Percentiles rank a stretch among this genome's conserved stretches.
Conservation (phyloP, 2,329 filamentous ascomycete species). For the Alternaria angustiovoidea region DNA sequence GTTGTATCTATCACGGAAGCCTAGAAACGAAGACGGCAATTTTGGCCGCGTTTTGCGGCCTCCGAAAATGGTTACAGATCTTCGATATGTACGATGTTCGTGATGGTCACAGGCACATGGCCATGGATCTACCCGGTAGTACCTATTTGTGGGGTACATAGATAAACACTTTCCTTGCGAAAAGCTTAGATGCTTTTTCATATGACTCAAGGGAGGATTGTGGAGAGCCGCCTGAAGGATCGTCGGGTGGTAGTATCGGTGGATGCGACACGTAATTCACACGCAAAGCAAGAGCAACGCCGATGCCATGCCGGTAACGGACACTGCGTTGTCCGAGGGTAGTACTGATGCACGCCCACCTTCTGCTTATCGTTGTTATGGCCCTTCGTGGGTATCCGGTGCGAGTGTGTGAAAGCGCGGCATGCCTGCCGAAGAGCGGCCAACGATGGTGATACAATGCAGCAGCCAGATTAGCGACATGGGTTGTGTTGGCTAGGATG, state of each 20-base stretch:
- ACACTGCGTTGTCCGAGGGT: not conserved
- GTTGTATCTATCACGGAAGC: not conserved
- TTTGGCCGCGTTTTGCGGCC: not conserved
- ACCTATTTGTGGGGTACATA: not conserved
- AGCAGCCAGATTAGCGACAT: not conserved
- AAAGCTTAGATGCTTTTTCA: not conserved
- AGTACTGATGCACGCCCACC: not conserved
- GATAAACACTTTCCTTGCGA: not conserved
- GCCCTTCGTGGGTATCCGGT: not conserved
- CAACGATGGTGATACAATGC: not conserved
- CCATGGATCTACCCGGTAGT: not conserved
- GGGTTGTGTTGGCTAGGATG: not conserved
- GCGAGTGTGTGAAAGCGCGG: not conserved
- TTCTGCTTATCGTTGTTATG: not conserved
- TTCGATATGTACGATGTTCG: not conserved
- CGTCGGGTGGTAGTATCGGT: not conserved
- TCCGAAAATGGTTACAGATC: not conserved
- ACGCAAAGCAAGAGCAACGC: not conserved
- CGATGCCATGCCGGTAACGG: not conserved
- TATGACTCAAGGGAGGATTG: not conserved
- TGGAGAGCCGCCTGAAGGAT: conserved; percentile 1
- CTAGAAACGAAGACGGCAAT: not conserved
- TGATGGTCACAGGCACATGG: not conserved
- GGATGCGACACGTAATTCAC: not conserved
- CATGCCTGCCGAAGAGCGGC: not conserved